A percentile compares a stretch with the other conserved stretches of the same genome.
phyloP scores from a whole-genome alignment of 1,139 yeast species.

The Geotrichum restrictum region DNA sequence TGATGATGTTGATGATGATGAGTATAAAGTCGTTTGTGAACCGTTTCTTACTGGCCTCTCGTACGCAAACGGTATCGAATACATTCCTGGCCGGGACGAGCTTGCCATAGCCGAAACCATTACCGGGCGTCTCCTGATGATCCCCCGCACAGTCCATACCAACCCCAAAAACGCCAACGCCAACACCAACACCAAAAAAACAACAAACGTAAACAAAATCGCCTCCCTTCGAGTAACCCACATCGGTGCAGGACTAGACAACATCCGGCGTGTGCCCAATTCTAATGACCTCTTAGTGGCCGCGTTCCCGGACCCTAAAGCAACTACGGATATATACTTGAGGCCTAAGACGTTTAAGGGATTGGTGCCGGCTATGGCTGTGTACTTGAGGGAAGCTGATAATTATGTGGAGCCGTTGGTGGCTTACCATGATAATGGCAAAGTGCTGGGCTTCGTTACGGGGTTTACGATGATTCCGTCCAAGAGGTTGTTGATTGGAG shows the following conservation, averaged over 20 bases:
- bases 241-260: conserved; percentile 22
- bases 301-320: conserved; percentile 21
- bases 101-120: conserved; percentile 21
- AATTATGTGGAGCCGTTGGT: conserved; percentile 7
- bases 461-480: conserved; percentile 5
- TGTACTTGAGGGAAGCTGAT: conserved; percentile 11
- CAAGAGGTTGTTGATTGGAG: conserved; percentile 13
- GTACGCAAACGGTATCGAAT: conserved; percentile 24
- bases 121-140: conserved; percentile 19
- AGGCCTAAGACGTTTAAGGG: neutral
- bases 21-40: conserved; percentile 17
- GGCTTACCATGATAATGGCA: conserved; percentile 11
- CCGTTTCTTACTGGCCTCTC: conserved; percentile 15
- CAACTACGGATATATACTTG: neutral
- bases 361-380: conserved; percentile 9
- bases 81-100: conserved; percentile 14
- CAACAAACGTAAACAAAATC: no score
- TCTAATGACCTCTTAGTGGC: conserved; percentile 24
- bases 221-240: no score
- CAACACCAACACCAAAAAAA: no score
- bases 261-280: conserved; percentile 22
- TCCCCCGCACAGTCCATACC: conserved; percentile 13
- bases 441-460: conserved; percentile 9
- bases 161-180: conserved; percentile 3
- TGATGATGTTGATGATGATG: no score